A percentile compares a stretch with the other conserved stretches of the same genome.
These are phyloP conservation scores for Scheffersomyces quercinus DNA, from an alignment of 1,139 yeast genomes.

Conservation along the genomic window DNA sequence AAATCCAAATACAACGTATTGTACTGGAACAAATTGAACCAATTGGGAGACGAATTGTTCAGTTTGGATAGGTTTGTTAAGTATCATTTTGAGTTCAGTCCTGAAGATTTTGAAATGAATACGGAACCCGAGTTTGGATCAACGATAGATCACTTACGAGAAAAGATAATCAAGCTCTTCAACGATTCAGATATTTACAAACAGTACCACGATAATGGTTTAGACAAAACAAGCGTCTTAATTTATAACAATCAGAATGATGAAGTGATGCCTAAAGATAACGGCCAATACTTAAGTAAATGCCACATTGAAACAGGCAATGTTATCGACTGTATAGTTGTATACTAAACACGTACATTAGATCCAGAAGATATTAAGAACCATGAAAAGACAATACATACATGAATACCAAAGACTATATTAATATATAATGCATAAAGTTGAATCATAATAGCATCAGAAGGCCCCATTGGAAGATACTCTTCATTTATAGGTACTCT, in stretches of 20 bases:
- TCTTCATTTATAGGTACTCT: slow-evolving; percentile 15
- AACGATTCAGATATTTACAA: slow-evolving; percentile 39
- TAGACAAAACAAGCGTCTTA: slow-evolving; percentile 19
- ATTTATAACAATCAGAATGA: slow-evolving; percentile 30
- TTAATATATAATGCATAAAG: neutral
- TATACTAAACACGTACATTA: slow-evolving; percentile 5
- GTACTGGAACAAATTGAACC: slow-evolving; percentile 18
- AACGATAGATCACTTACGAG: slow-evolving; percentile 59
- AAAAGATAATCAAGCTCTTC: slow-evolving; percentile 52
- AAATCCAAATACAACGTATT: slow-evolving; percentile 26
- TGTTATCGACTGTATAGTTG: slow-evolving; percentile 49
- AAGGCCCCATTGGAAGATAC: slow-evolving; percentile 4
- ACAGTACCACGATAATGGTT: neutral
- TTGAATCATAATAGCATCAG: neutral
- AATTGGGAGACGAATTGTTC: slow-evolving; percentile 21
- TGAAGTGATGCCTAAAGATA: slow-evolving; percentile 26
- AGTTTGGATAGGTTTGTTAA: slow-evolving; percentile 41
- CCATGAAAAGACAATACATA: neutral
- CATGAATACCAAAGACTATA: neutral
- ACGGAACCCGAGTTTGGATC: slow-evolving; percentile 71
- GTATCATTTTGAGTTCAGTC: slow-evolving; percentile 76
- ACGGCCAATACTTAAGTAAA: slow-evolving; percentile 58
- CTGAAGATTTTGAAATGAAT: slow-evolving; percentile 67
- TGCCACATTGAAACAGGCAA: slow-evolving; percentile 70
- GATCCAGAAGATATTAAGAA: neutral